Percentiles rank a stretch among this genome's conserved stretches.
Conservation (phyloP, 805 yeast genomes). For the Metschnikowia chrysomelidarum region DNA sequence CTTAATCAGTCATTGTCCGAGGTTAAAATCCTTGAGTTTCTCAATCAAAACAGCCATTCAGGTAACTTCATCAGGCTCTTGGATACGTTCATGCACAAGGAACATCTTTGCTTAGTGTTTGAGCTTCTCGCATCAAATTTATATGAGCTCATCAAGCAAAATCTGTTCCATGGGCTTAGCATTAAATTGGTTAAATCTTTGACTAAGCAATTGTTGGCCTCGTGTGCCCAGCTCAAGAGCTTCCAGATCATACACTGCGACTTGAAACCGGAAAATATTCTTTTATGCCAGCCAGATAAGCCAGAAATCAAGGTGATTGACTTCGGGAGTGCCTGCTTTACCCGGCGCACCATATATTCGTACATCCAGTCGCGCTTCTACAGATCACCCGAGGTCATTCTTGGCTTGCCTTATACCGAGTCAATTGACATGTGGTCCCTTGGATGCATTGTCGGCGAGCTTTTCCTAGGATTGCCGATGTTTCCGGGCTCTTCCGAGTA, state of each 20-base stretch:
- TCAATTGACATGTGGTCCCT: constrained; percentile 97
- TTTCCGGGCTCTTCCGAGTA: constrained; percentile 95
- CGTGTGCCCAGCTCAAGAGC: constrained; percentile 76
- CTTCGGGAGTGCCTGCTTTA: constrained; percentile 95
- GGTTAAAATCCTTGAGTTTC: constrained; percentile 77
- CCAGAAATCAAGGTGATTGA: constrained; percentile 92
- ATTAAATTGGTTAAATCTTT: constrained; percentile 76
- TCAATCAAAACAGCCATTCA: constrained; percentile 64
- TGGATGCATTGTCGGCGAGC: constrained; percentile 89
- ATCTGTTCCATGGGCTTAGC: constrained; percentile 87
- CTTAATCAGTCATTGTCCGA: constrained; percentile 90
- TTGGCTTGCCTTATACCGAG: constrained; percentile 89
- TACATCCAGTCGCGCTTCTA: constrained; percentile 92
- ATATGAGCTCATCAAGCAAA: constrained; percentile 88
- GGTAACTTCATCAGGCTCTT: constrained; percentile 74
- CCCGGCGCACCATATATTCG: constrained; percentile 82
- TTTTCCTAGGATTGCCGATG: constrained; percentile 86
- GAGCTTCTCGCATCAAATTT: constrained; percentile 85
- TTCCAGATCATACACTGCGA: constrained; percentile 93
- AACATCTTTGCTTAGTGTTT: constrained; percentile 89
- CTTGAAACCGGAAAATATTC: constrained; percentile 91
- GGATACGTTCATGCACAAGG: constrained; percentile 89
- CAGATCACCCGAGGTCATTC: constrained; percentile 89
- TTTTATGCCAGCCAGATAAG: constrained; percentile 73
- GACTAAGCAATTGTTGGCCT: constrained; percentile 76